These are phyloP conservation scores for Pulveroboletus sp. DNA, from an alignment of 768 basidiomycete genomes.

Conservation along the genomic window DNA sequence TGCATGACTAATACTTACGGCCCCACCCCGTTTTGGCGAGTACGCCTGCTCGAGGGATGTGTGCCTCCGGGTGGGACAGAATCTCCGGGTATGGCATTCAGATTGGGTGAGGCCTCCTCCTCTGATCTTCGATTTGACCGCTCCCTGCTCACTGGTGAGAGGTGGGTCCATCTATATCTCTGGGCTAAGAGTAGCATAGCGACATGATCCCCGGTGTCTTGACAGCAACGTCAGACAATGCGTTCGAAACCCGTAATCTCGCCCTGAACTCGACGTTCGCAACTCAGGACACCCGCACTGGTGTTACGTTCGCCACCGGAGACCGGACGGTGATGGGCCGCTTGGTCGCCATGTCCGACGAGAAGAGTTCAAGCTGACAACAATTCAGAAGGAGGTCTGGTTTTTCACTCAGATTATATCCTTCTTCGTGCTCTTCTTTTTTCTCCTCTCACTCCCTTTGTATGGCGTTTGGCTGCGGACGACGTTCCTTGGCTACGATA, in stretches of 20 bases:
- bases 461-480: constrained; percentile 39
- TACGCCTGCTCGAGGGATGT: too few relatives aligned
- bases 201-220: constrained; percentile 43
- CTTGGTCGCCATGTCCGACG: constrained; percentile 49
- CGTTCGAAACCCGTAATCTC: constrained; percentile 44
- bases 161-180: constrained; percentile 16
- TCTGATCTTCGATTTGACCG: constrained; percentile 50
- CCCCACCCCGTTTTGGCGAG: too few relatives aligned
- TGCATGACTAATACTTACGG: too few relatives aligned
- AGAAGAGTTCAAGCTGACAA: constrained; percentile 41
- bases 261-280: constrained; percentile 44
- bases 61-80: too few relatives aligned
- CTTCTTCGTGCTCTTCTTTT: constrained; percentile 37
- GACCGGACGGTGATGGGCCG: constrained; percentile 46
- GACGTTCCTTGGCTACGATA: constrained; percentile 30
- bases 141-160: constrained; percentile 47
- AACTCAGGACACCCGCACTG: constrained; percentile 38
- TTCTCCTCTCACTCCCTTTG: constrained; percentile 37
- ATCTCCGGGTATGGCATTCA: too few relatives aligned
- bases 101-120: too few relatives aligned
- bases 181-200: constrained; percentile 19
- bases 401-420: constrained; percentile 52
- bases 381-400: constrained; percentile 45
- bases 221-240: constrained; percentile 44
- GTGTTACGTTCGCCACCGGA: constrained; percentile 40